phyloP scores from a whole-genome alignment of 306 rosid species.

The Cucumis hystrix region DNA sequence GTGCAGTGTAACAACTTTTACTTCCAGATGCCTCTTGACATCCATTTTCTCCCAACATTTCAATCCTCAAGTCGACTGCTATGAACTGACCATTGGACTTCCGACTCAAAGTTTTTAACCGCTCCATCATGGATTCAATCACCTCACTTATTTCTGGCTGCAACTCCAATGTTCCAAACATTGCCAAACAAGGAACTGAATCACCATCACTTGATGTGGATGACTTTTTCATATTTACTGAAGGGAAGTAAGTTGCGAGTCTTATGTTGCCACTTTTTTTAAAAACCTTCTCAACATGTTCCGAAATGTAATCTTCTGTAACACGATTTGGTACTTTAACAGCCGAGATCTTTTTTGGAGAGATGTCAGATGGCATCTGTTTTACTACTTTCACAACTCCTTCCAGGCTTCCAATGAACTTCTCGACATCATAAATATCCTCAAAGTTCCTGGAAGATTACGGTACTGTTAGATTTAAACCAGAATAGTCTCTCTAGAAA shows the following conservation, averaged over 20 bases:
- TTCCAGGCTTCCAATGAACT: conserved; percentile 60
- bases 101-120: conserved; percentile 73
- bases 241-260: conserved; percentile 87
- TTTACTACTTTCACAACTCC: conserved; percentile 71
- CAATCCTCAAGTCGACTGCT: conserved; percentile 83
- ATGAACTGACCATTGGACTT: conserved; percentile 76
- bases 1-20: conserved; percentile 71
- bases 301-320: conserved; percentile 64
- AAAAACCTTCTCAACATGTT: conserved; percentile 65
- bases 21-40: conserved; percentile 55
- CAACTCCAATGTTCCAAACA: conserved; percentile 83
- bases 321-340: conserved; percentile 91
- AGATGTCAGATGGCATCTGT: conserved; percentile 46
- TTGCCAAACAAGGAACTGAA: conserved; percentile 79
- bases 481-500: background rate
- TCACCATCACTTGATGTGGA: conserved; percentile 35
- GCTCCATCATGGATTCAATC: conserved; percentile 72
- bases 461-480: conserved; percentile 1
- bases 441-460: conserved; percentile 57
- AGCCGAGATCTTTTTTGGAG: conserved; percentile 57
- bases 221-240: conserved; percentile 74
- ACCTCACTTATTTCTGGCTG: conserved; percentile 64
- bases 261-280: conserved; percentile 57
- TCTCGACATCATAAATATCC: conserved; percentile 67
- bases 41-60: conserved; percentile 59